These are phyloP conservation scores for Oryza longistaminata DNA, from an alignment of 176 grass and related monocot genomes.

Conservation along the genomic window DNA sequence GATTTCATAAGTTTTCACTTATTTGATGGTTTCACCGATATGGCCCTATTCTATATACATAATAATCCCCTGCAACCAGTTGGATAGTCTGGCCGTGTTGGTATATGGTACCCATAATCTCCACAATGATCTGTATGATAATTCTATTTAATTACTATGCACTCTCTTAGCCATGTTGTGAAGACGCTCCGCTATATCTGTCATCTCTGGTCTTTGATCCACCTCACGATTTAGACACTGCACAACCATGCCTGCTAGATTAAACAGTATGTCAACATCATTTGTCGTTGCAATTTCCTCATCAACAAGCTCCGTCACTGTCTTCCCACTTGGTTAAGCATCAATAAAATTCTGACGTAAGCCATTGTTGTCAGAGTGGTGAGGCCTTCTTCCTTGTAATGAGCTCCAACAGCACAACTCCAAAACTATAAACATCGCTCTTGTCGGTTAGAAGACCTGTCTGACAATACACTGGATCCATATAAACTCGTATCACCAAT, in stretches of 20 bases:
- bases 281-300: not conserved
- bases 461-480: conserved; percentile 17
- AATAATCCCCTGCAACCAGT: too few relatives aligned
- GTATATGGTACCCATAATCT: too few relatives aligned
- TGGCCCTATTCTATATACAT: too few relatives aligned
- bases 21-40: too few relatives aligned
- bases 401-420: conserved; percentile 36
- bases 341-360: not conserved
- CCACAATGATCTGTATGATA: not conserved
- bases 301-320: conserved; percentile 14
- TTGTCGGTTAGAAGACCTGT: conserved; percentile 23
- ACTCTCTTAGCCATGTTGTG: not conserved
- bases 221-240: not conserved
- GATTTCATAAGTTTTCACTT: too few relatives aligned
- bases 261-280: not conserved
- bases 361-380: not conserved
- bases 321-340: not conserved
- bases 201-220: conserved; percentile 21
- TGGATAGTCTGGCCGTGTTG: too few relatives aligned
- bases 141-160: not conserved
- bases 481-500: conserved; percentile 22
- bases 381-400: conserved; percentile 17
- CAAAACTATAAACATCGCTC: conserved; percentile 43
- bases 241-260: not conserved
- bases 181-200: not conserved